Base-by-base conservation (phyloP, 257 asterid genomes). In the Cynanchum wilfordii region DNA sequence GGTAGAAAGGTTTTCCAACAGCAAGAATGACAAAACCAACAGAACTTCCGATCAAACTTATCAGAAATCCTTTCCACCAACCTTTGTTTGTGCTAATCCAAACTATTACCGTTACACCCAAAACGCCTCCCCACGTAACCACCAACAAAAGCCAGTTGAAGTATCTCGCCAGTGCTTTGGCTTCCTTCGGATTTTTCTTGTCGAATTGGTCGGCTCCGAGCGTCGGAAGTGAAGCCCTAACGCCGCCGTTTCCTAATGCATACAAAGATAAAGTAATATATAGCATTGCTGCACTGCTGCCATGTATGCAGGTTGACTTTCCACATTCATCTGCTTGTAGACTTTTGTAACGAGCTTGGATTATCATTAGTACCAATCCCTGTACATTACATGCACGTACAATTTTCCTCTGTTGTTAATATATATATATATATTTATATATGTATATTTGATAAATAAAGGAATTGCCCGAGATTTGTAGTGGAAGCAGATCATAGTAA, bases 131-230 rank as follows among this genome's bases (percentile, higher is more conserved):
- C n/a, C 59, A 63, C 0, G 84, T 89, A 10, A 87, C 74, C 82
- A 88, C 85, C 5, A 94, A 90, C 82, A 89, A 60, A 0, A 94
- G 83, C 85, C 89, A 91, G 69, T 94, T 94, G 82, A 94, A 94
- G 80, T 91, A 94, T 79, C 90, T 89, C 0, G 89, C 93, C 0
- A 91, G 84, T 4, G 88, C 89, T 73, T 91, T 89, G 29, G 91
- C 88, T 63, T 83, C 89, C 33, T 84, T 87, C 0, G 96, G 87
- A 73, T 86, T 85, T 59, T 85, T 87, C 5, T 78, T 78, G 24
- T 86, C 86, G 42, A 89, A 94, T 33, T 94, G 99, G 74, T 94
- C 99, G 0, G 97, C 99, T 16, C 99, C 99, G 0, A 94, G 86
- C 0, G 99, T 87, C 0, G 99, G 95, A 12, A 94, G 87, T 1